These are phyloP conservation scores for Cupressus sempervirens DNA, from an alignment of 75 land plant species.

Conservation along the genomic window DNA sequence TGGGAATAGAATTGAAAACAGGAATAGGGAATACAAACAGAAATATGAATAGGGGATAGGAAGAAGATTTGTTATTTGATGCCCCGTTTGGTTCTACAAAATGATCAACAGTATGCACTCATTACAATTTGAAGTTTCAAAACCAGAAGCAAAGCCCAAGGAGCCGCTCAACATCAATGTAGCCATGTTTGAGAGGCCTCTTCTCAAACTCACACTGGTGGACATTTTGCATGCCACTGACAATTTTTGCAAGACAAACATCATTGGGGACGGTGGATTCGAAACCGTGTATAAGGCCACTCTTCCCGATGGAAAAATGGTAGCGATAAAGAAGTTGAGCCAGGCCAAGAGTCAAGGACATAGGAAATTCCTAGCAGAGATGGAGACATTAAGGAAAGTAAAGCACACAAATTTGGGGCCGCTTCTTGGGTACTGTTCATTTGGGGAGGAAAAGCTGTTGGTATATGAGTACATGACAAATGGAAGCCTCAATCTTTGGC, in stretches of 20 bases:
- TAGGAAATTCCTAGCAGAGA: conserved; percentile 55
- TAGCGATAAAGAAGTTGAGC: conserved; percentile 48
- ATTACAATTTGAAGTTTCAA: too few relatives aligned
- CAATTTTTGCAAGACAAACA: conserved; percentile 62
- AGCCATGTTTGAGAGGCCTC: conserved; percentile 55
- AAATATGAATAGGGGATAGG: too few relatives aligned
- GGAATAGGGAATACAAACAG: too few relatives aligned
- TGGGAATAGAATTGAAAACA: too few relatives aligned
- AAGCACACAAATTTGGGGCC: conserved; percentile 49
- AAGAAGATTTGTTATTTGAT: too few relatives aligned
- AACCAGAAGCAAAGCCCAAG: too few relatives aligned
- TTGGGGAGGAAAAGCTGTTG: conserved; percentile 44
- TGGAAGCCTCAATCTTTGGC: conserved; percentile 48
- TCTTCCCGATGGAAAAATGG: conserved; percentile 40
- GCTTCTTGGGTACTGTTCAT: conserved; percentile 54
- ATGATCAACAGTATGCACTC: too few relatives aligned
- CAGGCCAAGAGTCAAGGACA: conserved; percentile 21
- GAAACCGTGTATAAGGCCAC: conserved; percentile 57
- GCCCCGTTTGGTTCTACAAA: too few relatives aligned
- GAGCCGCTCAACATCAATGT: conserved; percentile 51
- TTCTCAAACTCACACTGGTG: conserved; percentile 42
- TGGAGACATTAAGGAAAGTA: conserved; percentile 50
- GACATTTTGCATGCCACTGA: conserved; percentile 63
- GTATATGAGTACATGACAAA: conserved; percentile 53
- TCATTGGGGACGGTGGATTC: conserved; percentile 73